Base-by-base conservation (phyloP, 176 grass and related monocot species). In the Elaeis guineensis region DNA sequence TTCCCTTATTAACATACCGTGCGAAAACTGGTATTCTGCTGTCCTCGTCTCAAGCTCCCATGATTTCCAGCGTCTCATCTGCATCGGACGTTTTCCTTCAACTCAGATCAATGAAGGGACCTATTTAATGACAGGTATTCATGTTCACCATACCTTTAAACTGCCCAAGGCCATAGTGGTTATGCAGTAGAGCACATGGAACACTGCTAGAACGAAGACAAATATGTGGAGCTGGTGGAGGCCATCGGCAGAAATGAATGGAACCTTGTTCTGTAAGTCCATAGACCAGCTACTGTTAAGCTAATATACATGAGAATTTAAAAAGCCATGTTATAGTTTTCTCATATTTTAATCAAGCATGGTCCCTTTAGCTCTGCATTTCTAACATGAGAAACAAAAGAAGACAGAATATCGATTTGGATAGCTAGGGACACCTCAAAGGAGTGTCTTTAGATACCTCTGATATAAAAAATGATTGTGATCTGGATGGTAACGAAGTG, bases 141-240 rank as follows among this genome's bases (percentile, higher is more conserved):
- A 7, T 11, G 21, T 20, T 9, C 14, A 0, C 14, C 16, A 5
- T 68, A 55, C 65, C 65, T 68, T 68, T 14, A 68, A 19, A 35
- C 52, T 30, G 16, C 52, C 52, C n/a, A 68, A 19, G 21, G 65
- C 52, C 65, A 68, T 39, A 9, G 28, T 68, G 28, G 17, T 21
- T 6, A 56, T 22, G 52, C 65, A 55, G 52, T 68, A 56, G 52
- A 68, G n/a, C 25, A 68, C 19, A 8, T 68, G 65, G 65, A 5
- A 54, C 11, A 56, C n/a, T n/a, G 65, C 52, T 28, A 68, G 21
- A 2, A 56, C 51, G 16, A 68, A 68, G 25, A 68, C 57, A 17
- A 68, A 68, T 9, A 68, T 56, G 28, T 68, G 65, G 55, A 68
- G 52, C 65, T 68, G 65, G 19, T 68, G 54, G 52, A 68, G 54